Conservation (phyloP, 2,329 filamentous ascomycete species). For the Pseudogymnoascus sp. region DNA sequence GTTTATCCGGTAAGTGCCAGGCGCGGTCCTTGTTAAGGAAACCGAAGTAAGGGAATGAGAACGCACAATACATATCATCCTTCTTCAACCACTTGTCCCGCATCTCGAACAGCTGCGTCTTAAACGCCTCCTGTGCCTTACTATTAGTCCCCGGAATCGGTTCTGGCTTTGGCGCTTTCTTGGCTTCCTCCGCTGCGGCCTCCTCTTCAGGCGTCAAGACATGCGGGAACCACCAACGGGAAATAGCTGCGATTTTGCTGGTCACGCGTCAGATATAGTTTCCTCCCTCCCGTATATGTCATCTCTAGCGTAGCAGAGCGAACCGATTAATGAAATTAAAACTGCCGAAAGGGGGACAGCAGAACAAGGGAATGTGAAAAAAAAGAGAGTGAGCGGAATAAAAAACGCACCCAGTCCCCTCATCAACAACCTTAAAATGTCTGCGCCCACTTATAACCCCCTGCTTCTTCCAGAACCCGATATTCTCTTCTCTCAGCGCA, state of each 20-base stretch:
- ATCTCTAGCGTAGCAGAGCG: too few relatives aligned
- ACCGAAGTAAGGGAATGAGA: neutral
- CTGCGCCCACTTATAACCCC: too few relatives aligned
- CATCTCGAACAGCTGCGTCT: conserved; percentile 21
- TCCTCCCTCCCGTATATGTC: too few relatives aligned
- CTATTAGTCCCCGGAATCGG: conserved; percentile 27
- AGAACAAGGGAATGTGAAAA: too few relatives aligned
- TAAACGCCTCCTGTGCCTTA: conserved; percentile 25
- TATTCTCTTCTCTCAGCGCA: too few relatives aligned
- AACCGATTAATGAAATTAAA: too few relatives aligned
- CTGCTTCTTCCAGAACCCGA: too few relatives aligned
- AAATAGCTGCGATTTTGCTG: conserved; percentile 27
- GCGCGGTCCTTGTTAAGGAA: neutral
- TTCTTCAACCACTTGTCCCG: conserved; percentile 27
- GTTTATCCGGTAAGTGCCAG: neutral
- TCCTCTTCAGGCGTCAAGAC: conserved; percentile 17
- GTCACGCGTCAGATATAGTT: neutral
- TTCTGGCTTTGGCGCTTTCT: conserved; percentile 9
- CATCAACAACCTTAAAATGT: too few relatives aligned
- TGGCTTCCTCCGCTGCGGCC: neutral
- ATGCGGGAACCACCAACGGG: conserved; percentile 31
- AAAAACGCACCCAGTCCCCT: too few relatives aligned
- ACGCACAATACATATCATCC: conserved; percentile 26
- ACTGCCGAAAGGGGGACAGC: too few relatives aligned
- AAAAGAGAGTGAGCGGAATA: too few relatives aligned